Evolutionary conservation across 768 basidiomycete species (phyloP), one percentile per base, ranked within the genome.

Genomic region (Auriscalpium microsporum): DNA sequence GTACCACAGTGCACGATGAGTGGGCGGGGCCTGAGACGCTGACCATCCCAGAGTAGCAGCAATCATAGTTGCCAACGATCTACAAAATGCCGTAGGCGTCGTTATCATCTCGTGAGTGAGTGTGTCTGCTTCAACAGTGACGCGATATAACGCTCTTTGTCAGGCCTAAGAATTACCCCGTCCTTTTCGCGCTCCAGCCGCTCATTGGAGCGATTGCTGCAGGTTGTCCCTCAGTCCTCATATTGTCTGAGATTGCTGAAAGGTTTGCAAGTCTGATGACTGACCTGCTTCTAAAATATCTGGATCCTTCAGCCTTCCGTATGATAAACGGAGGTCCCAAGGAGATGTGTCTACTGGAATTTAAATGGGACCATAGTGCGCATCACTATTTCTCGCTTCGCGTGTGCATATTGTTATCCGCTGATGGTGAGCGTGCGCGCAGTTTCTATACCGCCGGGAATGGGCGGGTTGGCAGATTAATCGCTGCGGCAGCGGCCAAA

Each of bases 181-280:
- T 61, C 19, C 17, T 48, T 17, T 45, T 61, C 45, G 46, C 50
- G 14, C 35, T 61, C 17, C 54, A 55, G 23, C 56, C 59, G 9
- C 5, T 60, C 2, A 50, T 60, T 47, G 84, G 84, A 8, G 91
- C 91, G 1, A 78, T 94, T 40, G 84, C 90, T 0, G 87, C 90
- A 3, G 92, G 92, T 7, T 84, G 84, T 62, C 74, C 86, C 0
- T 80, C 79, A 3, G 69, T 86, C 4, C 47, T 92, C 51, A 94
- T 93, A 66, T 86, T 87, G 0, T 86, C 91, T 1, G 92, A 94
- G 63, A 69, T 80, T 2, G 71, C 79, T 0, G 80, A 84, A 0
- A 75, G 78, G 1, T 71, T 74, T 3, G 80, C 79, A 45, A 61
- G 75, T 10, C 75, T 92, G 9, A 64, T 90, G 14, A 76, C 83